Evolutionary conservation across 441 rosid species (phyloP).

Genomic region (Melastoma candidum): DNA sequence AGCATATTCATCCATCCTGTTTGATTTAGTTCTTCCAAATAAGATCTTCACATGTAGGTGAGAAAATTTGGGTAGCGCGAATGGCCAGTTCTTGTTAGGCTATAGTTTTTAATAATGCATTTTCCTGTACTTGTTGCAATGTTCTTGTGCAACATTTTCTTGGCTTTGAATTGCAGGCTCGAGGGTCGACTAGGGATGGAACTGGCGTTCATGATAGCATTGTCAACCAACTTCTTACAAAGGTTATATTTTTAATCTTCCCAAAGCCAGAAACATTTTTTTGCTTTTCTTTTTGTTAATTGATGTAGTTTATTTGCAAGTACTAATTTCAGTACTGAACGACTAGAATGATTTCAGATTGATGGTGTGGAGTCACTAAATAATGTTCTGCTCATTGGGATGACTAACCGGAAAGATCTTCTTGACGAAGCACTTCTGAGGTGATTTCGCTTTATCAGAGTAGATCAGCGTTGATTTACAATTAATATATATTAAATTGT

Average conservation of each 20-base stretch:
- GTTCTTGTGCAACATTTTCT: conserved; percentile 6
- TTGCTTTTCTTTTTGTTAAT: conserved; percentile 9
- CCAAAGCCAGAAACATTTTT: conserved; percentile 7
- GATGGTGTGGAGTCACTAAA: conserved; percentile 99
- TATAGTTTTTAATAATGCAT: background rate
- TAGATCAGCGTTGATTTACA: too few relatives aligned
- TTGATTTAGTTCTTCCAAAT: too few relatives aligned
- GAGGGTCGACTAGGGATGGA: conserved; percentile 98
- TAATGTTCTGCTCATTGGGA: conserved; percentile 96
- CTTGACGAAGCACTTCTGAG: conserved; percentile 98
- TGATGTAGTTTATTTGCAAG: conserved; percentile 1
- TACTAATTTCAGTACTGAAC: conserved; percentile 11
- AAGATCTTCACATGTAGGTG: conserved; percentile 1
- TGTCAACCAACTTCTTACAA: conserved; percentile 91
- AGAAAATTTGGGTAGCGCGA: conserved; percentile 1
- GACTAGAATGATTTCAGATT: conserved; percentile 50
- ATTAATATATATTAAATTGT: too few relatives aligned
- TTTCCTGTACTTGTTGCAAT: too few relatives aligned
- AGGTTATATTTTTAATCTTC: conserved; percentile 35
- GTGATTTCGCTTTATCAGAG: conserved; percentile 20
- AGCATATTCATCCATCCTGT: too few relatives aligned
- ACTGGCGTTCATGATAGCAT: conserved; percentile 98
- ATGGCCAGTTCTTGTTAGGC: background rate
- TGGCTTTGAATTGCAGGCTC: conserved; percentile 45
- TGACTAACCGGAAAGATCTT: conserved; percentile 98